Evolutionary conservation across 2,329 filamentous ascomycete species (phyloP).

Genomic region (Pseudogymnoascus sp.): DNA sequence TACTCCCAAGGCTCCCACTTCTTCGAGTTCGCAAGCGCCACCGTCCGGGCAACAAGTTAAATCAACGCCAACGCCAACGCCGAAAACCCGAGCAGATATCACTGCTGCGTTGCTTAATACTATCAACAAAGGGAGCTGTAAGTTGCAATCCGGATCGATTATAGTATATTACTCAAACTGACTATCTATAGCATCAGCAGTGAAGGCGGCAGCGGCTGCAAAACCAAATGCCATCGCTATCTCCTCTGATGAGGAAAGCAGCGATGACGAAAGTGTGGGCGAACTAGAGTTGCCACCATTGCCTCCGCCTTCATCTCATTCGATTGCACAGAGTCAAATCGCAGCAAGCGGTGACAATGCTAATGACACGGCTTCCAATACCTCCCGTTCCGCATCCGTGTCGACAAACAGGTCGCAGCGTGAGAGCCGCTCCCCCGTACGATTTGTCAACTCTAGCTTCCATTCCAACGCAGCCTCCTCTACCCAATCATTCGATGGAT

Average conservation of each 20-base stretch:
- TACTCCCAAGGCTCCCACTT: neutral
- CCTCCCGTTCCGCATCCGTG: neutral
- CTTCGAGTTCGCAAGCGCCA: neutral
- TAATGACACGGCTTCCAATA: neutral
- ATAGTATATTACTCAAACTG: neutral
- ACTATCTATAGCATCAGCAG: constrained; percentile 1
- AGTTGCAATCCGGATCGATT: neutral
- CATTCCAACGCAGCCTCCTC: neutral
- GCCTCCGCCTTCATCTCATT: neutral
- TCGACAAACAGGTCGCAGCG: neutral
- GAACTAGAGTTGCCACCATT: neutral
- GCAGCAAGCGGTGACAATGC: neutral
- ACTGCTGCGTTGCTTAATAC: constrained; percentile 2
- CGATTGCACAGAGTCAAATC: neutral
- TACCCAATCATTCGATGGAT: neutral
- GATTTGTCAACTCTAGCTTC: constrained; percentile 5
- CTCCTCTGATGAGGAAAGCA: constrained; percentile 1
- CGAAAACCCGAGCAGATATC: neutral
- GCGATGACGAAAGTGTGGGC: neutral
- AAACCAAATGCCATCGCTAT: neutral
- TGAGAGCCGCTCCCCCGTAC: constrained; percentile 6
- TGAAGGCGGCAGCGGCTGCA: neutral
- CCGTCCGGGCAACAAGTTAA: neutral
- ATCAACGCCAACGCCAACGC: neutral
- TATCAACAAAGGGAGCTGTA: neutral